Evolutionary conservation across 2,329 filamentous ascomycete genomes (phyloP), one percentile per base, ranked within the genome.

Genomic region (Hirsutella rhossiliensis): DNA sequence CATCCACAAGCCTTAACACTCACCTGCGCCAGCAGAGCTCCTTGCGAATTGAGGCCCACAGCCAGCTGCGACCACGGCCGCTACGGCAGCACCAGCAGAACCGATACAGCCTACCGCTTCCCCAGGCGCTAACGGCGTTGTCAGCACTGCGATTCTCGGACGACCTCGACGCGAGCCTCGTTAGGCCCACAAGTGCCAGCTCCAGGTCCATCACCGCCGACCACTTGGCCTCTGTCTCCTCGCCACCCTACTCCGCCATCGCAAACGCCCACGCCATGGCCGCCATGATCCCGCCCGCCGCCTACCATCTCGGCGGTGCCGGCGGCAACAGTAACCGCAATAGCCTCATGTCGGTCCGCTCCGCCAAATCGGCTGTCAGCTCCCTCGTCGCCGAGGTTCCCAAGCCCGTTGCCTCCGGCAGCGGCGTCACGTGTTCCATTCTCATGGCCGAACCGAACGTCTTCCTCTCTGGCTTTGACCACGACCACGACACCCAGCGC

Each of bases 401-500:
- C n/a, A 87, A 88, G 62, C 85, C 87, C 1, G 70, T 90, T n/a
- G 84, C 84, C 12, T 79, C 81, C 15, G 85, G 82, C 40, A 87
- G 84, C 60, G 85, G 85, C 38, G 73, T 92, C 19, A 74, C 73
- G 20, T 83, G 86, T 54, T 82, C 79, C 28, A 84, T 92, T 39
- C 66, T 82, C 27, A 67, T 92, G 36, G 84, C 84, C 27, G 87
- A 92, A 59, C 84, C 84, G n/a, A 82, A 83, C 46, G 68, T 92
- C 20, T 92, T 87, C 55, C 67, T 92, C 30, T 80, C 82, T 27
- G 86, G 86, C 0, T 88, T 90, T 54, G 83, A 88, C 46, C 82
- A 86, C 52, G 74, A 80, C 45, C 77, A 82, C 40, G 72, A 75
- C 52, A 59, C 63, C 8, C 52, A 60, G 32, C 59, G 57, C 39